Percentiles rank a stretch among this genome's conserved stretches.
These are phyloP conservation scores for Pseudogymnoascus sp. DNA, from an alignment of 2,329 filamentous ascomycete genomes.

Conservation along the genomic window DNA sequence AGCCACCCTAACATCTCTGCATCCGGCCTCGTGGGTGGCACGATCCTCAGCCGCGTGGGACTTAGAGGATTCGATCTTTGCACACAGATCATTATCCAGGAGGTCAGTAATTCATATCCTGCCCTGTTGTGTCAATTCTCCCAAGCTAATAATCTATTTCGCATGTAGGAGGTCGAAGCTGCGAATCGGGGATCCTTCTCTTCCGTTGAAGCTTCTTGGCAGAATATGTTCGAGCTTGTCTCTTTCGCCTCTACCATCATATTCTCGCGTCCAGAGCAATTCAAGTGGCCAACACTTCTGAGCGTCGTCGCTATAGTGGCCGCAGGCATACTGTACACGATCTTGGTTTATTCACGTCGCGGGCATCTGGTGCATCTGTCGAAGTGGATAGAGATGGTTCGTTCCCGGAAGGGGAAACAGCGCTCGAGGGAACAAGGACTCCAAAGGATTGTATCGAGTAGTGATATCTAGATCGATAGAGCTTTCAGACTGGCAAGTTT, in stretches of 20 bases:
- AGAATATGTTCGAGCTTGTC: constrained; percentile 62
- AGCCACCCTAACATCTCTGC: constrained; percentile 32
- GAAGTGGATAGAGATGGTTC: constrained; percentile 11
- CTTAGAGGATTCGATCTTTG: constrained; percentile 55
- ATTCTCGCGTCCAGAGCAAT: constrained; percentile 54
- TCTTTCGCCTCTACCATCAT: constrained; percentile 58
- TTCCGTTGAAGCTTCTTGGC: constrained; percentile 55
- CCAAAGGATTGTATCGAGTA: background rate
- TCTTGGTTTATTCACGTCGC: constrained; percentile 36
- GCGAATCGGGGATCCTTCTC: constrained; percentile 60
- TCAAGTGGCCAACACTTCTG: constrained; percentile 53
- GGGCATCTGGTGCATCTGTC: constrained; percentile 50
- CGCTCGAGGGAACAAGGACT: background rate
- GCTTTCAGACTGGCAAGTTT: background rate
- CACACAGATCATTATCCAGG: constrained; percentile 52
- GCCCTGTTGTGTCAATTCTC: constrained; percentile 28
- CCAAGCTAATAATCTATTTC: background rate
- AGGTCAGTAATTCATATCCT: constrained; percentile 32
- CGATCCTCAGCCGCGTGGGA: constrained; percentile 49
- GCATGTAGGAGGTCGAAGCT: constrained; percentile 34
- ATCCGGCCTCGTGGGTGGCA: constrained; percentile 39
- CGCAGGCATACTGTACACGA: constrained; percentile 43
- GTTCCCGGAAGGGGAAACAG: constrained; percentile 9
- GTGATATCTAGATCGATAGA: background rate
- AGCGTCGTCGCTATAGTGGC: constrained; percentile 44